Conservation (phyloP, 139 green algal genomes). For the Deuterostichococcus epilithicus region DNA sequence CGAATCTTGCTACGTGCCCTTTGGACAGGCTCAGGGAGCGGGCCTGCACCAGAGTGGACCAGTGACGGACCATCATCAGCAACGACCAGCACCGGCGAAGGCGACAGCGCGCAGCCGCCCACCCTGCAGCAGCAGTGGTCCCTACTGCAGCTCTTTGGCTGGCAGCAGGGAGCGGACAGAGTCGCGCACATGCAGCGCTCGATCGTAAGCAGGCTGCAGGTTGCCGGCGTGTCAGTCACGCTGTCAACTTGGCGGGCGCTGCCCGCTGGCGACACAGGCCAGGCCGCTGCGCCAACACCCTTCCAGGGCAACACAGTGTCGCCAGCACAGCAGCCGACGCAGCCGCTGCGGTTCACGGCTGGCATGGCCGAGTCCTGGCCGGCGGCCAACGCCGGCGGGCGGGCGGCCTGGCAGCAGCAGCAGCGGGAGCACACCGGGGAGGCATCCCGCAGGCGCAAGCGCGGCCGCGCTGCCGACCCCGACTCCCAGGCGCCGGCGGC, state of each 20-base stretch:
- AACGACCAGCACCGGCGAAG: neutral
- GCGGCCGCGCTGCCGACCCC: neutral
- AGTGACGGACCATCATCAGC: neutral
- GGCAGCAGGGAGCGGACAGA: neutral
- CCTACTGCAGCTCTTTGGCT: neutral
- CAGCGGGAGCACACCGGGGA: neutral
- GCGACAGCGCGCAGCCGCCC: neutral
- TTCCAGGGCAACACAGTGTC: neutral
- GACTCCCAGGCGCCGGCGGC: neutral
- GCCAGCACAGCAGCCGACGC: neutral
- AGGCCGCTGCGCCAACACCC: neutral
- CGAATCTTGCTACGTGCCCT: no score
- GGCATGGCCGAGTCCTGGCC: neutral
- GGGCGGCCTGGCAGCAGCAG: slow-evolving; percentile 1
- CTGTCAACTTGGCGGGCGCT: neutral
- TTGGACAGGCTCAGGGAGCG: neutral
- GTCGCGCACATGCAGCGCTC: neutral
- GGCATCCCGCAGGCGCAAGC: neutral
- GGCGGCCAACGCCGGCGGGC: neutral
- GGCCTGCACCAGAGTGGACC: neutral
- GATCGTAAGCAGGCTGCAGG: slow-evolving; percentile 2
- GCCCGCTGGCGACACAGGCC: neutral
- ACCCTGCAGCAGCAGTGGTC: neutral
- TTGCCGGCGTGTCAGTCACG: slow-evolving; percentile 28
- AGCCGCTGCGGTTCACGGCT: neutral